A percentile compares a stretch with the other conserved stretches of the same genome.
Conservation (phyloP, 106 monocot species). For the Phalaenopsis equestris region DNA sequence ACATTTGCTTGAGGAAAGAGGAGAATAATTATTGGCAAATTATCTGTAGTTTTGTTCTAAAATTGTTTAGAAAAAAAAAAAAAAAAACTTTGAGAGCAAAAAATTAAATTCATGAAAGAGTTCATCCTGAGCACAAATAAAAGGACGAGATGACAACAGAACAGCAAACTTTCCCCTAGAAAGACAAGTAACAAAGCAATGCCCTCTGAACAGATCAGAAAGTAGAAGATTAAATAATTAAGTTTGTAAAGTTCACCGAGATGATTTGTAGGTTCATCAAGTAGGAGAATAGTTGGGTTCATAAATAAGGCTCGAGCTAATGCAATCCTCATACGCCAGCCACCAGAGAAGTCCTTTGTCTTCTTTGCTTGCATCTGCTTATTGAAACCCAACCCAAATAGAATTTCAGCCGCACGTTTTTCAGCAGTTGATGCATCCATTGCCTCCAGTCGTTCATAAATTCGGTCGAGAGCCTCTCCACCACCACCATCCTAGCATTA, state of each 20-base stretch:
- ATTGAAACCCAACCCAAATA: constrained; percentile 85
- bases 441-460: constrained; percentile 94
- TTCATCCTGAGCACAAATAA: background rate
- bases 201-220: background rate
- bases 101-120: too few relatives aligned
- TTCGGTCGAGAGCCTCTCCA: constrained; percentile 50
- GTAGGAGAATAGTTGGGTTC: constrained; percentile 95
- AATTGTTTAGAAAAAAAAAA: too few relatives aligned
- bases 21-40: too few relatives aligned
- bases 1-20: too few relatives aligned
- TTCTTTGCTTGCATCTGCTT: constrained; percentile 98
- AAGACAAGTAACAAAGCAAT: background rate
- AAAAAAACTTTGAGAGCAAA: too few relatives aligned
- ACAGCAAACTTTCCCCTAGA: background rate
- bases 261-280: constrained; percentile 99
- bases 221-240: background rate
- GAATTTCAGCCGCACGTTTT: constrained; percentile 97
- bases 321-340: constrained; percentile 99
- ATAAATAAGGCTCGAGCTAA: constrained; percentile 93
- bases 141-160: background rate
- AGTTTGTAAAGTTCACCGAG: constrained; percentile 45
- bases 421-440: constrained; percentile 93
- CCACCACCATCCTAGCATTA: constrained; percentile 60
- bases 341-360: constrained; percentile 93
- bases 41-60: too few relatives aligned